phyloP scores from a whole-genome alignment of 306 rosid species.

The Quercus dentata region DNA sequence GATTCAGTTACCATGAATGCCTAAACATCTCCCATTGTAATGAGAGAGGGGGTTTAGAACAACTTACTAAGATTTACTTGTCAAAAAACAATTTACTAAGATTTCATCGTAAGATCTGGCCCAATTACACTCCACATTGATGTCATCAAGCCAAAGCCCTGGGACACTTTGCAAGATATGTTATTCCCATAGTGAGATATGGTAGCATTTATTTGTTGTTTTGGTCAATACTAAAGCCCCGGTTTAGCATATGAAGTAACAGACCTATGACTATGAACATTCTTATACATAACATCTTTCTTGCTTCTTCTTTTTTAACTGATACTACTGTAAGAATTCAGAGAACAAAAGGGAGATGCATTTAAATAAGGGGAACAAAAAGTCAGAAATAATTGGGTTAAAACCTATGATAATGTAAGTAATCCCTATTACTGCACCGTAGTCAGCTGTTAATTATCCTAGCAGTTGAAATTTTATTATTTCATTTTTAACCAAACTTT shows the following conservation, averaged over 20 bases:
- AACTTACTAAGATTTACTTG: not conserved
- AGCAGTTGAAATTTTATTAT: not conserved
- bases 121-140: not conserved
- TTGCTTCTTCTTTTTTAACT: not conserved
- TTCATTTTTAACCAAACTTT: not conserved
- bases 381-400: too few relatives aligned
- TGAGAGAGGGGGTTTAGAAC: not conserved
- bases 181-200: too few relatives aligned
- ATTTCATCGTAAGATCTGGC: too few relatives aligned
- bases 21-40: not conserved
- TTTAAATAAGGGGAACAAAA: not conserved
- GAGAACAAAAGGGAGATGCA: not conserved
- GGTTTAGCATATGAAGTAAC: not conserved
- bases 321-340: not conserved
- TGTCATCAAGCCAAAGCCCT: not conserved
- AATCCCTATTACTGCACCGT: not conserved
- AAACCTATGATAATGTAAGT: not conserved
- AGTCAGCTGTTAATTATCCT: not conserved
- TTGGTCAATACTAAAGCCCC: not conserved
- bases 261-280: not conserved
- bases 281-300: not conserved
- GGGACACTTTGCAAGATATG: not conserved
- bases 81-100: not conserved
- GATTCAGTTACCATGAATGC: not conserved
- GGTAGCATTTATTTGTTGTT: not conserved